Conservation (phyloP, 768 basidiomycete genomes). For the Fomitopsis serialis region DNA sequence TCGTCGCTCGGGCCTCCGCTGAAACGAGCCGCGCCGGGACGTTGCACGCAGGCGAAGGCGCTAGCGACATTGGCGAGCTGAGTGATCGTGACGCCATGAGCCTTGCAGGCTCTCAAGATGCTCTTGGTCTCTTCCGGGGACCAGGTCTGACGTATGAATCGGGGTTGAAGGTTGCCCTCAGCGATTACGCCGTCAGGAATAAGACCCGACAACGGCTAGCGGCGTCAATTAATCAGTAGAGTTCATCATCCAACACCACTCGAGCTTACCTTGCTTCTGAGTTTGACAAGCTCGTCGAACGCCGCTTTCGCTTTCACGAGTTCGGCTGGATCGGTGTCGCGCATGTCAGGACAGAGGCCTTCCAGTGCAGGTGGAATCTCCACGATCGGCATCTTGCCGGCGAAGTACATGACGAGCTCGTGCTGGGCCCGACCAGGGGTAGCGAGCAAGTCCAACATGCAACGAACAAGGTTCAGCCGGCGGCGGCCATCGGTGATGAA, state of each 20-base stretch:
- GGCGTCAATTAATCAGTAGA: neutral
- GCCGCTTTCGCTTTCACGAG: neutral
- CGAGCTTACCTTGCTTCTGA: neutral
- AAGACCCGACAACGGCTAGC: neutral
- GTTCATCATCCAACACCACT: too few species aligned
- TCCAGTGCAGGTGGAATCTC: neutral
- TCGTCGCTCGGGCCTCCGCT: neutral
- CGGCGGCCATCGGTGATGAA: neutral
- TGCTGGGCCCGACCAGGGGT: neutral
- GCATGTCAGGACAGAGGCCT: neutral
- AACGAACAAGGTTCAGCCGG: neutral
- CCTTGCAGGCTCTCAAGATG: neutral
- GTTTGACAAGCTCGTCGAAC: neutral
- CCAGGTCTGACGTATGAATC: neutral
- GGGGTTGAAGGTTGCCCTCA: neutral
- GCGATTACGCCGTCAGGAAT: neutral
- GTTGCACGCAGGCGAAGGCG: conserved; percentile 1
- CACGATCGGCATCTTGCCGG: neutral
- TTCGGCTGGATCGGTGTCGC: neutral
- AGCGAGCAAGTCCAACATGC: neutral
- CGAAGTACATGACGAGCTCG: neutral
- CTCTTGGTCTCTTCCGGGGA: neutral
- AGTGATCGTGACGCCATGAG: conserved; percentile 1
- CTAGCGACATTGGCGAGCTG: neutral
- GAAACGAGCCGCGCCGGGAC: neutral